Conservation (phyloP, 2,329 filamentous ascomycete genomes). For the Hypoxylon sp. region DNA sequence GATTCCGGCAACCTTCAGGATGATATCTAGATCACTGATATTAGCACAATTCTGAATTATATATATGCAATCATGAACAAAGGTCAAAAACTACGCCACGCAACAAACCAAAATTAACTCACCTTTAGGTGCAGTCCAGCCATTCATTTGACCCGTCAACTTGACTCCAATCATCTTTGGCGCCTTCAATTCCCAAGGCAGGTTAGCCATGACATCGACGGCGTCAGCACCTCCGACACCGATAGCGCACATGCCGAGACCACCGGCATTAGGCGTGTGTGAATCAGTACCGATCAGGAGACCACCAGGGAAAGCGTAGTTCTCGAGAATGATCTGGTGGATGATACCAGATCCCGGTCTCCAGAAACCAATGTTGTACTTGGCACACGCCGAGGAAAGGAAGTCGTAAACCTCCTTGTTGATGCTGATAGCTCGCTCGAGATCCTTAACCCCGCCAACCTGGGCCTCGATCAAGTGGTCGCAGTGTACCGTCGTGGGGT, state of each 20-base stretch:
- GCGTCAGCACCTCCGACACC: constrained; percentile 98
- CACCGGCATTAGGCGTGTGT: constrained; percentile 96
- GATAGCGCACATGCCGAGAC: constrained; percentile 93
- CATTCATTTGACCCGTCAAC: constrained; percentile 87
- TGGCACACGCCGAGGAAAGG: constrained; percentile 90
- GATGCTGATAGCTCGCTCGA: constrained; percentile 88
- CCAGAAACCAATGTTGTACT: constrained; percentile 99
- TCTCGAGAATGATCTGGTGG: constrained; percentile 98
- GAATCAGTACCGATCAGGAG: constrained; percentile 98
- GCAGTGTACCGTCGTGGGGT: constrained; percentile 96
- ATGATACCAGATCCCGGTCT: constrained; percentile 98
- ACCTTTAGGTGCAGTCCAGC: constrained; percentile 96
- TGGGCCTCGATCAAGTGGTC: constrained; percentile 99
- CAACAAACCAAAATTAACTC: constrained; percentile 51
- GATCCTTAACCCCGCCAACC: constrained; percentile 91
- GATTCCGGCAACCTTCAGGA: constrained; percentile 96
- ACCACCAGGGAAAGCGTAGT: constrained; percentile 99
- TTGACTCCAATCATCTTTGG: constrained; percentile 97
- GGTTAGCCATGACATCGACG: constrained; percentile 86
- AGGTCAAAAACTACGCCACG: constrained; percentile 23
- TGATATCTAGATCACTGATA: constrained; percentile 75
- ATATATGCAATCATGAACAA: not conserved
- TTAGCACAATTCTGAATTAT: not conserved
- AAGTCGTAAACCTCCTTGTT: constrained; percentile 99
- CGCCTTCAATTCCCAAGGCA: constrained; percentile 96